Evolutionary conservation across 1,139 yeast genomes (phyloP).

Genomic region (Eremothecium sinecaudum): DNA sequence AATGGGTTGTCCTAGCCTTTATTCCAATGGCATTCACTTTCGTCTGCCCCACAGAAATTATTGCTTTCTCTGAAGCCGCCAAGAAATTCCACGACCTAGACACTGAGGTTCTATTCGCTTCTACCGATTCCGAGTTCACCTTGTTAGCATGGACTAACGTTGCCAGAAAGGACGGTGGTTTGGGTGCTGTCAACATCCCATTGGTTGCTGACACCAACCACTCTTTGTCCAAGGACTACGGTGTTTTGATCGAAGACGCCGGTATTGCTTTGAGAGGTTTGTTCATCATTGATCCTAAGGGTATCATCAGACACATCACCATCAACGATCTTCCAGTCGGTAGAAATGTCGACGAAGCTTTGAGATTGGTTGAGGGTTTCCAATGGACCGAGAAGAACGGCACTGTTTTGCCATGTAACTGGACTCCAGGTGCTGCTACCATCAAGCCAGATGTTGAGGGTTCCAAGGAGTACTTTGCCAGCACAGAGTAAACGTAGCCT

Average conservation of each 20-base stretch:
- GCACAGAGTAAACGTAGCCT: no score
- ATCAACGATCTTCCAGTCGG: conserved; percentile 98
- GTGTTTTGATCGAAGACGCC: conserved; percentile 90
- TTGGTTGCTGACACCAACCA: conserved; percentile 95
- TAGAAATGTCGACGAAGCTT: conserved; percentile 94
- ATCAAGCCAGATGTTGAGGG: conserved; percentile 78
- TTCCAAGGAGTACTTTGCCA: conserved; percentile 45
- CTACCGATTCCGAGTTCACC: conserved; percentile 97
- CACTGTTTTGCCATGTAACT: conserved; percentile 98
- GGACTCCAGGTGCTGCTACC: conserved; percentile 96
- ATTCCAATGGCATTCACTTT: conserved; percentile 98
- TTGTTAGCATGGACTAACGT: conserved; percentile 97
- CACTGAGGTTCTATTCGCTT: conserved; percentile 85
- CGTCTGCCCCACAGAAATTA: conserved; percentile 97
- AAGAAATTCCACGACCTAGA: conserved; percentile 81
- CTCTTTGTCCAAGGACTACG: conserved; percentile 87
- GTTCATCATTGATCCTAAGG: conserved; percentile 94
- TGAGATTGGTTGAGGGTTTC: conserved; percentile 97
- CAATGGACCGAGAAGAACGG: conserved; percentile 97
- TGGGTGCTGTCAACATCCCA: conserved; percentile 90
- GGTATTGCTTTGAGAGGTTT: conserved; percentile 97
- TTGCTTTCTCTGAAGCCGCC: conserved; percentile 94
- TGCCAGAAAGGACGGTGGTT: conserved; percentile 95
- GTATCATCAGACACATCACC: conserved; percentile 88
- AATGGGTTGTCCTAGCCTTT: conserved; percentile 94